phyloP scores from a whole-genome alignment of 345 rosid species.

The Nephelium lappaceum region DNA sequence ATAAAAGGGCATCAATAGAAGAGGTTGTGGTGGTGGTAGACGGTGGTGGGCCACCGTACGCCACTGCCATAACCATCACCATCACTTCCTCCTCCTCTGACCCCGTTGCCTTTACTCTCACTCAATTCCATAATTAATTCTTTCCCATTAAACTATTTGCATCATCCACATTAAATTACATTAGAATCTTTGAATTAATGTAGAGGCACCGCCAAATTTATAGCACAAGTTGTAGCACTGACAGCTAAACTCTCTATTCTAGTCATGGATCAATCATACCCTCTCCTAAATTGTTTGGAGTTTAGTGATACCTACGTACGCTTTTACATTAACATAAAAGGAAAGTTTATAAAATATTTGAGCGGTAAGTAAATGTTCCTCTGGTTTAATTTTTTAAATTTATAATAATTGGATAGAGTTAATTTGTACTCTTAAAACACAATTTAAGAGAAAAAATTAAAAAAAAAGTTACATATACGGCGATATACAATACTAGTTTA shows the following conservation, averaged over 20 bases:
- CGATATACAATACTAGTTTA: too few relatives aligned
- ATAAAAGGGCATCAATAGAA: neutral
- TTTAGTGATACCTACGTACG: too few relatives aligned
- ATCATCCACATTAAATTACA: neutral
- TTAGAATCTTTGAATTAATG: constrained; percentile 8
- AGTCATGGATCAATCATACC: too few relatives aligned
- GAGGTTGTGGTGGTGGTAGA: constrained; percentile 7
- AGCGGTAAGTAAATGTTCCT: too few relatives aligned
- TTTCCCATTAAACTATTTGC: neutral
- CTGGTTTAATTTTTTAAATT: too few relatives aligned
- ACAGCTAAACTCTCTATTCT: neutral
- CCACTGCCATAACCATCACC: constrained; percentile 12
- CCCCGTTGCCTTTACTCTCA: neutral
- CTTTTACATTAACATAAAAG: too few relatives aligned
- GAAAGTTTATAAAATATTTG: too few relatives aligned
- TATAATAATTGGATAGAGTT: too few relatives aligned
- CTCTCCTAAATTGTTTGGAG: too few relatives aligned
- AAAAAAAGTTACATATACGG: too few relatives aligned
- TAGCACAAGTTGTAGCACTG: neutral
- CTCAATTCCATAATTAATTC: constrained; percentile 11
- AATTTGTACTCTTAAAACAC: too few relatives aligned
- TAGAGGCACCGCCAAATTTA: constrained; percentile 32
- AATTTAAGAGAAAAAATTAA: too few relatives aligned
- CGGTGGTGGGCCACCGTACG: constrained; percentile 30
- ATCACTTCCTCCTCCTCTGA: neutral